Evolutionary conservation across 225 moss, liverwort and hornwort genomes (phyloP), one percentile per base, ranked within the genome.

Genomic region (Sphagnum tenellum): DNA sequence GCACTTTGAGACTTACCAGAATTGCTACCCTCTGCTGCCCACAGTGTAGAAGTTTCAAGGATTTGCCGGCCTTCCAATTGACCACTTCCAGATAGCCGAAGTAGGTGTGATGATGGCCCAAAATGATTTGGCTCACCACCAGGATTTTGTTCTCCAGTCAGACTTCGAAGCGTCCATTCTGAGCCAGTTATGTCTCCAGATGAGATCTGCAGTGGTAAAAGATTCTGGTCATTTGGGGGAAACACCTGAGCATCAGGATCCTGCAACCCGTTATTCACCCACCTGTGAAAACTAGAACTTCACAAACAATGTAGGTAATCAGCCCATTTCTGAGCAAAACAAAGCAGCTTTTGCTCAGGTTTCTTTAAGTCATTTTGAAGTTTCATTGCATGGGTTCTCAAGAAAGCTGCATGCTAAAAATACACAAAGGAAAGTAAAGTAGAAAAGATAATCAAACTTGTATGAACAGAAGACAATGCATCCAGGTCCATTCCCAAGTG

Each of bases 91-190:
- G 70, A 51, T 51, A 79, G 70, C 64, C 55, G 74, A 61, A 64
- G 77, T 72, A 84, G 65, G 49, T 77, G 69, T 56, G 80, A 64
- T 47, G 84, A 73, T 12, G 80, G 69, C 10, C 84, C 75, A 62
- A 73, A 84, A 10, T 81, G 84, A 54, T 76, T 78, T 11, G 75
- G 56, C 12, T 80, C 84, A 70, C 73, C 78, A 48, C 84, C 80
- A 67, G 81, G 73, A 10, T 71, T 71, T 59, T 29, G 29, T 29
- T 29, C 29, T 29, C 29, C 29, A 29, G 81, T 64, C 65, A 90
- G 72, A 72, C 74, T 83, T 46, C 90, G 89, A 13, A 90, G 78
- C 75, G 90, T 87, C 90, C 90, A 94, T 56, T 94, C 90, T 14
- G 90, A 70, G 69, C 83, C 89, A 52, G 75, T 69, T 59, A 90